Evolutionary conservation across 176 grass and related monocot genomes (phyloP).

Genomic region (Raddia guianensis): DNA sequence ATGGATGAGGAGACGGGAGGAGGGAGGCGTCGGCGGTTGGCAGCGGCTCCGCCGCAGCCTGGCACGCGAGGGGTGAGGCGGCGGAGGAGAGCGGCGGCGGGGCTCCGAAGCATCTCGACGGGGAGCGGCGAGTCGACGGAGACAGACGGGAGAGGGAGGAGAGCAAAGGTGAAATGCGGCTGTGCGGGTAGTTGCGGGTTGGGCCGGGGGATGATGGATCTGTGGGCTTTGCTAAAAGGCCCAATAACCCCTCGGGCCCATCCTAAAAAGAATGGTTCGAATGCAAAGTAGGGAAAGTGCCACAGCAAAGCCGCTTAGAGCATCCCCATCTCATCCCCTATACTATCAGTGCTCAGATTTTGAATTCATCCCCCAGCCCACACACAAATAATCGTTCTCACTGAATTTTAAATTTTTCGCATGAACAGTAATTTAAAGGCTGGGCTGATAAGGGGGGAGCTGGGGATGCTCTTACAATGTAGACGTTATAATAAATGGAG

Average conservation of each 20-base stretch:
- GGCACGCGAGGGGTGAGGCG: slow-evolving; percentile 54
- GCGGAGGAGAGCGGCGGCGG: slow-evolving; percentile 52
- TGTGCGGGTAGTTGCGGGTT: slow-evolving; percentile 11
- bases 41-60: slow-evolving; percentile 11
- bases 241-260: neutral
- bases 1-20: slow-evolving; percentile 33
- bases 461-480: too few species aligned
- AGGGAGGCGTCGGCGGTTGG: neutral
- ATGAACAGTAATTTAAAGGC: too few species aligned
- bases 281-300: too few species aligned
- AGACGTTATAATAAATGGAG: too few species aligned
- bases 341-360: too few species aligned
- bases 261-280: neutral
- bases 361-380: too few species aligned
- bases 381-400: too few species aligned
- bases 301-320: too few species aligned
- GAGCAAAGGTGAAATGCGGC: neutral
- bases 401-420: too few species aligned
- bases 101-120: slow-evolving; percentile 68
- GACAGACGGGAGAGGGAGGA: slow-evolving; percentile 33
- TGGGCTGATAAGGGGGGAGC: too few species aligned
- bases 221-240: neutral
- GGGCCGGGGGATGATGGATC: slow-evolving; percentile 5
- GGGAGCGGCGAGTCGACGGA: neutral
- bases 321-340: too few species aligned